Evolutionary conservation across 2,329 filamentous ascomycete species (phyloP).

Genomic region (Trichoderma lentiforme): DNA sequence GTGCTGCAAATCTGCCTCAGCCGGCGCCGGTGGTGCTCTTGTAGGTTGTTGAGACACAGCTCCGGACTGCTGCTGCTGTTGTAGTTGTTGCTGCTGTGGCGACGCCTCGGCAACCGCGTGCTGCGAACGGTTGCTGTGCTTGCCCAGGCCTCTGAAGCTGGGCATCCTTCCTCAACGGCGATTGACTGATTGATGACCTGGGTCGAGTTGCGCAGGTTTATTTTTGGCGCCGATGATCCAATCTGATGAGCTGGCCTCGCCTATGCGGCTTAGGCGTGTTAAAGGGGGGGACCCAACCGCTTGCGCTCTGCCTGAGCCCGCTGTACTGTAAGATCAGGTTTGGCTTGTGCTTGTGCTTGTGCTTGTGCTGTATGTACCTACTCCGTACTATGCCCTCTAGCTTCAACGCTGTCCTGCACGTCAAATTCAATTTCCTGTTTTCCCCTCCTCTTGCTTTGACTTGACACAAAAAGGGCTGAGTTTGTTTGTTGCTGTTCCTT

Average conservation of each 20-base stretch:
- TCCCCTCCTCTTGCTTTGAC: background rate
- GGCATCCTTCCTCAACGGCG: conserved; percentile 3
- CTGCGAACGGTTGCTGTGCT: conserved; percentile 56
- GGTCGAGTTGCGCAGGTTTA: conserved; percentile 2
- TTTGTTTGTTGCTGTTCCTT: background rate
- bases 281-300: background rate
- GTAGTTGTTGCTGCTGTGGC: conserved; percentile 30
- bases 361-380: too few relatives aligned
- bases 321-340: background rate
- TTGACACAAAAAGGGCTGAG: background rate
- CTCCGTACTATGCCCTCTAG: background rate
- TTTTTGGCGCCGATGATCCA: conserved; percentile 1
- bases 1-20: conserved; percentile 28
- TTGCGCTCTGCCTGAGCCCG: background rate
- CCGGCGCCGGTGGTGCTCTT: conserved; percentile 21
- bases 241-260: background rate
- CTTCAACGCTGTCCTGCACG: background rate
- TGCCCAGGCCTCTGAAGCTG: conserved; percentile 53
- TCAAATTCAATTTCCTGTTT: background rate
- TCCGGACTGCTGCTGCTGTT: conserved; percentile 28
- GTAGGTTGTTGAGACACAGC: background rate
- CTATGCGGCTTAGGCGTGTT: background rate
- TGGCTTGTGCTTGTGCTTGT: background rate
- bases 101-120: conserved; percentile 50
- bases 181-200: background rate